Evolutionary conservation across 768 basidiomycete species (phyloP), one percentile per base, ranked within the genome.

Genomic region (Mycena latifolia): DNA sequence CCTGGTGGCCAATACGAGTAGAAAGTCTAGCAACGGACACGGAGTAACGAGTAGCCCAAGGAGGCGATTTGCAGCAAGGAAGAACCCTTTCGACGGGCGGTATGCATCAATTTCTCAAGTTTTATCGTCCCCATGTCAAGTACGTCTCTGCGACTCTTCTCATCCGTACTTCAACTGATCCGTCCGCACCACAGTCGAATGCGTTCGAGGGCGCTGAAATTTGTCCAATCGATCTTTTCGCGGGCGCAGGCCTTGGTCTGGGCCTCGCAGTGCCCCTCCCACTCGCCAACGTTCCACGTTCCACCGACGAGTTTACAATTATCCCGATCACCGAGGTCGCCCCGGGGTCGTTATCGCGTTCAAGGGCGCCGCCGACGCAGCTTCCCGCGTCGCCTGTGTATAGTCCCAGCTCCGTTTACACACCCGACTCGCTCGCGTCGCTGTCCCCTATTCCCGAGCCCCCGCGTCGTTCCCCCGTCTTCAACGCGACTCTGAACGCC

Each of bases 211-310:
- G 35, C n/a, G 6, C 37, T 1, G 55, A 61, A 24, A 66, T 66
- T 53, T n/a, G 39, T 17, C 24, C 60, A 0, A 33, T 66, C n/a
- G 48, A 66, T 48, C 29, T 62, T 10, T 66, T 66, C 48, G 20
- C 25, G 28, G 65, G 60, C 11, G 28, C 31, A 7, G 64, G 64
- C 22, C 60, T 66, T 8, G 64, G 68, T n/a, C 53, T 69, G 12
- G 59, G 63, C n/a, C 64, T 53, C 46, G 54, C 43, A 2, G 5
- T 31, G 20, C 60, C 67, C 6, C 39, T 41, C 1, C 10, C 54
- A 1, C 50, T 51, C 27, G n/a, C 28, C 37, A 27, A 60, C 2
- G 39, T 29, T 18, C 58, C 63, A 5, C 58, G 47, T 10, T 61
- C 63, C 15, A 57, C 51, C 28, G 51, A 63, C 25, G 55, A 55